phyloP scores from a whole-genome alignment of 106 monocot species.

The Cymbidium sinense region DNA sequence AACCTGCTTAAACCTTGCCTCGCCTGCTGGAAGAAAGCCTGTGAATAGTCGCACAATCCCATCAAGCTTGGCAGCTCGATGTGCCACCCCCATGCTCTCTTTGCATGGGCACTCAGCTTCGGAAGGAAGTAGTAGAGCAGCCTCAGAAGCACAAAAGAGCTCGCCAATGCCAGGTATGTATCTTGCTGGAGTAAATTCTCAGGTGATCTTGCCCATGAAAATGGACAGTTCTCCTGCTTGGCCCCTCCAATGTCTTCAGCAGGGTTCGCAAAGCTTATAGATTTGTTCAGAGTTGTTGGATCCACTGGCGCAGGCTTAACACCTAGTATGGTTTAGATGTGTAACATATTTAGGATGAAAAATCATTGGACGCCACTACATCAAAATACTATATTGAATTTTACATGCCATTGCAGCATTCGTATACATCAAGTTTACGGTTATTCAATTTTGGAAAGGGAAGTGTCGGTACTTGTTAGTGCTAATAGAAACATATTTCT shows the following conservation, averaged over 20 bases:
- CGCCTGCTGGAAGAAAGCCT: constrained; percentile 34
- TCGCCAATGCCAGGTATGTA: constrained; percentile 43
- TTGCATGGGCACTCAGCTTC: constrained; percentile 13
- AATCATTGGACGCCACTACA: no score
- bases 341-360: background rate
- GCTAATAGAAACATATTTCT: no score
- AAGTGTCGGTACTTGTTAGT: no score
- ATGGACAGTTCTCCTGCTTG: constrained; percentile 54
- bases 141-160: constrained; percentile 40
- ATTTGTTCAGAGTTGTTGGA: constrained; percentile 9
- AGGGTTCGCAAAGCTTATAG: constrained; percentile 5
- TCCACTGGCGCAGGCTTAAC: constrained; percentile 29
- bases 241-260: constrained; percentile 8
- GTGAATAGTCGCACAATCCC: constrained; percentile 33
- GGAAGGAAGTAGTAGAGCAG: constrained; percentile 41
- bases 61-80: background rate
- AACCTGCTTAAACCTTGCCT: constrained; percentile 7
- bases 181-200: constrained; percentile 61
- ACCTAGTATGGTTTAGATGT: constrained; percentile 18
- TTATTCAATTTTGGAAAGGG: no score
- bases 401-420: no score
- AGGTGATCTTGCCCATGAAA: constrained; percentile 82
- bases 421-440: no score
- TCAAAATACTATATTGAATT: no score
- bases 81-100: background rate